Base-by-base conservation (phyloP, 306 rosid genomes). In the Begonia masoniana region DNA sequence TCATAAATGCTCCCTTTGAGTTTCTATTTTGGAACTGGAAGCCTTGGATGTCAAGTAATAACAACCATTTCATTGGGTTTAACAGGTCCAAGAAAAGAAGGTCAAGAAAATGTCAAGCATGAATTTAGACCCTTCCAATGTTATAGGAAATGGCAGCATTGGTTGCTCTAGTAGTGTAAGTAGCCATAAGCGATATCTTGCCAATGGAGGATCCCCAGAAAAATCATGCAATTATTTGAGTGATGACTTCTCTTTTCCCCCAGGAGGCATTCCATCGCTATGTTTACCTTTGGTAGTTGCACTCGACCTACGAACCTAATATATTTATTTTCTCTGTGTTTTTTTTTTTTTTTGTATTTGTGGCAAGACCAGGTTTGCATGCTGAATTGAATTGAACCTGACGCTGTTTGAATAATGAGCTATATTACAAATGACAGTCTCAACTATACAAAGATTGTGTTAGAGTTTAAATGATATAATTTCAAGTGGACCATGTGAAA, bases 21-120 rank as follows among this genome's bases (percentile, higher is more conserved):
- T 21, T 21, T 21, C 47, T 9, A 43, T 43, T 9, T 9, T 43
- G 47, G 12, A 43, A 43, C 47, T 43, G 10, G 12, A 43, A 43
- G 2, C 47, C 3, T 43, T 43, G 12, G 47, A 6, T 9, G 47
- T 1, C 13, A 43, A 43, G 47, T 9, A 43, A 21, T 1, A 21
- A 21, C 4, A 21, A 6, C 47, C 47, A 43, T 43, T 43, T 43
- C 9, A 43, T 43, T 43, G 47, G 47, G 10, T 43, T 73, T 61
- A 69, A 66, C 76, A 91, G 99, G 96, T 91, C 63, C 99, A 91
- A 81, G 99, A 91, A 79, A 91, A 91, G 81, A 86, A 86, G 84
- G 75, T 91, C 68, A 86, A 86, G 88, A 91, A 86, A 79, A 71
- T 91, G 52, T 75, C 95, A 52, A 92, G 76, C 58, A 83, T 83